These are phyloP conservation scores for Ramaria rubella DNA, from an alignment of 768 basidiomycete genomes.

Conservation along the genomic window DNA sequence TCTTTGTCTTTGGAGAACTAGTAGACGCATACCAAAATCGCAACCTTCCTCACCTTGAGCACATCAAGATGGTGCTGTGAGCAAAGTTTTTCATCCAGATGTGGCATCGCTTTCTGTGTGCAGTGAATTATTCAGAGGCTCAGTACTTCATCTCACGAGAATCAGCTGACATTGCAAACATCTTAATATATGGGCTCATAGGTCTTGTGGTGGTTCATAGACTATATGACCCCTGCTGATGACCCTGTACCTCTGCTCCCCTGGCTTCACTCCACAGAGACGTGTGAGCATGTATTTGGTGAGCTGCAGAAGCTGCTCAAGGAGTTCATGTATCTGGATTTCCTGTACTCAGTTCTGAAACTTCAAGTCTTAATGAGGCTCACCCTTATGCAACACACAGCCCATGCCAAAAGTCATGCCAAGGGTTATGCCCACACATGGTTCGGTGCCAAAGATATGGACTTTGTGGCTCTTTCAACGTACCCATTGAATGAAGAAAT, in stretches of 20 bases:
- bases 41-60: slow-evolving; percentile 19
- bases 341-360: slow-evolving; percentile 19
- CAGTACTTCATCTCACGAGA: slow-evolving; percentile 30
- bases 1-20: slow-evolving; percentile 35
- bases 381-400: slow-evolving; percentile 9
- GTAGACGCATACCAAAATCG: slow-evolving; percentile 35
- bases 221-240: slow-evolving; percentile 15
- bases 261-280: slow-evolving; percentile 29
- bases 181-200: slow-evolving; percentile 29
- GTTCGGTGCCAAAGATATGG: slow-evolving; percentile 17
- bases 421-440: slow-evolving; percentile 25
- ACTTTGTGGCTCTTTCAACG: slow-evolving; percentile 16
- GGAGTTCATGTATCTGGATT: slow-evolving; percentile 21
- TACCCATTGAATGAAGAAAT: slow-evolving; percentile 21
- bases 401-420: slow-evolving; percentile 15
- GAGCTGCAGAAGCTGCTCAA: slow-evolving; percentile 16
- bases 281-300: slow-evolving; percentile 27
- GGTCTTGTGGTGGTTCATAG: slow-evolving; percentile 29
- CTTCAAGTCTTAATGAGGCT: slow-evolving; percentile 15
- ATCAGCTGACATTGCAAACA: slow-evolving; percentile 25
- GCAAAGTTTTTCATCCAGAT: slow-evolving; percentile 26
- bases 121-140: slow-evolving; percentile 15
- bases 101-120: slow-evolving; percentile 22
- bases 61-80: slow-evolving; percentile 26
- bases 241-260: slow-evolving; percentile 20